Percentiles rank a stretch among this genome's conserved stretches.
Conservation (phyloP, 768 basidiomycete genomes). For the Podaxis rugospora region DNA sequence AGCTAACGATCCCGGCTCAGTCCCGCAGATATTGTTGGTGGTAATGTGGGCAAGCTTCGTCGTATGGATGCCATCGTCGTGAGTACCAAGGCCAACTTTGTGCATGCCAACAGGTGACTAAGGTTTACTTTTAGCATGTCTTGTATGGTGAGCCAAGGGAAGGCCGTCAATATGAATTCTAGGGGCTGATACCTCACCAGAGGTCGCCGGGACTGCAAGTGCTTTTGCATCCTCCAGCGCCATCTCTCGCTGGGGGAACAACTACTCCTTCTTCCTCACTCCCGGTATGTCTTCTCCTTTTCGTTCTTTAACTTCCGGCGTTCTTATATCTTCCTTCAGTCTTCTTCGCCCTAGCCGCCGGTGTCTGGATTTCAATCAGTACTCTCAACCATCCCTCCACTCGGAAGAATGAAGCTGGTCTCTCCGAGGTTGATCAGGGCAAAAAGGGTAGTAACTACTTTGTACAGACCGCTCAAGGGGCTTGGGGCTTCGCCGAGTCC, state of each 20-base stretch:
- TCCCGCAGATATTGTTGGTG: slow-evolving; percentile 30
- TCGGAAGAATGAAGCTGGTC: slow-evolving; percentile 19
- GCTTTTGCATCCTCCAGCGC: slow-evolving; percentile 27
- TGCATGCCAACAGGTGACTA: neutral
- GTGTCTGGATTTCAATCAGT: slow-evolving; percentile 23
- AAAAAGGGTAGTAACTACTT: slow-evolving; percentile 20
- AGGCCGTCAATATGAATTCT: neutral
- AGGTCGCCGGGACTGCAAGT: slow-evolving; percentile 26
- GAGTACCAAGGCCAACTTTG: neutral
- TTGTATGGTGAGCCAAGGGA: slow-evolving; percentile 19
- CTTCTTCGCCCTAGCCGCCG: slow-evolving; percentile 25
- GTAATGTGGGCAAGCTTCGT: slow-evolving; percentile 26
- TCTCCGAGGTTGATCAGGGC: slow-evolving; percentile 17
- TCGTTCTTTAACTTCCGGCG: neutral
- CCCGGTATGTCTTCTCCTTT: slow-evolving; percentile 13
- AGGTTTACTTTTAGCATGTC: slow-evolving; percentile 19
- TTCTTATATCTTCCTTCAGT: slow-evolving; percentile 10
- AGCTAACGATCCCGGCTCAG: slow-evolving; percentile 8
- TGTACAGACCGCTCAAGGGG: slow-evolving; percentile 18
- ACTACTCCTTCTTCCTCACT: slow-evolving; percentile 29
- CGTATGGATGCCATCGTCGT: slow-evolving; percentile 30
- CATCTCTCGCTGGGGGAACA: slow-evolving; percentile 27
- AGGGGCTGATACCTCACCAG: slow-evolving; percentile 1
- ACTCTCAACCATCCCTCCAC: slow-evolving; percentile 19
- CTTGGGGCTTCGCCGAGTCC: slow-evolving; percentile 21